These are phyloP conservation scores for Orbilia quercus DNA, from an alignment of 2,329 filamentous ascomycete species.

Conservation along the genomic window DNA sequence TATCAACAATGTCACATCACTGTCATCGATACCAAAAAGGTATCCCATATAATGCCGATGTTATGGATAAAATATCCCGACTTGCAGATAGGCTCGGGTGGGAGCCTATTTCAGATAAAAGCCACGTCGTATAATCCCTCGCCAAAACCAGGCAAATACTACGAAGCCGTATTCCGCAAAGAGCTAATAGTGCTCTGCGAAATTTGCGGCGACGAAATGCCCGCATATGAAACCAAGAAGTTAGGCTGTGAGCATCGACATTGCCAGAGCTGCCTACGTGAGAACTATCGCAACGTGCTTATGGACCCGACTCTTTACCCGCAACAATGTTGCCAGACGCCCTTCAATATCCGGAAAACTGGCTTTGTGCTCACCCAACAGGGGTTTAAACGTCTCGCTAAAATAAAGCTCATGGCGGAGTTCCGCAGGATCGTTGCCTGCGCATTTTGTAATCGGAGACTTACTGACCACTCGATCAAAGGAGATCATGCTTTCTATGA, in stretches of 20 bases:
- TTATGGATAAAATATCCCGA: neutral
- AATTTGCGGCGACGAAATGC: constrained; percentile 27
- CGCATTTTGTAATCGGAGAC: constrained; percentile 7
- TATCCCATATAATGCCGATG: neutral
- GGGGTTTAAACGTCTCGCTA: constrained; percentile 1
- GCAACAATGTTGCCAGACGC: constrained; percentile 23
- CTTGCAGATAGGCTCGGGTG: neutral
- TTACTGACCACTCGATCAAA: constrained; percentile 20
- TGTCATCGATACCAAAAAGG: neutral
- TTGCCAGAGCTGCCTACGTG: constrained; percentile 29
- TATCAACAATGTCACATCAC: neutral
- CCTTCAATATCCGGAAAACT: constrained; percentile 12
- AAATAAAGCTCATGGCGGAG: constrained; percentile 6
- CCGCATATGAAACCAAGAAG: constrained; percentile 15
- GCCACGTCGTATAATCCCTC: neutral
- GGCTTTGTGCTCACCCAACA: constrained; percentile 25
- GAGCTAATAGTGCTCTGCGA: constrained; percentile 12
- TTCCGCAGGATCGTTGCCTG: constrained; percentile 13
- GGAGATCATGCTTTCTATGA: constrained; percentile 34
- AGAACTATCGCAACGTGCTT: constrained; percentile 30
- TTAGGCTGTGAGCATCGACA: constrained; percentile 36
- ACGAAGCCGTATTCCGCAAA: neutral
- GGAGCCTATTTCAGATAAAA: neutral
- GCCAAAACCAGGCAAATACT: neutral
- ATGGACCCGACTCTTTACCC: constrained; percentile 22